Percentiles rank a stretch among this genome's conserved stretches.
phyloP scores from a whole-genome alignment of 2,329 filamentous ascomycete species.

The Scopulariopsis brevicaulis region DNA sequence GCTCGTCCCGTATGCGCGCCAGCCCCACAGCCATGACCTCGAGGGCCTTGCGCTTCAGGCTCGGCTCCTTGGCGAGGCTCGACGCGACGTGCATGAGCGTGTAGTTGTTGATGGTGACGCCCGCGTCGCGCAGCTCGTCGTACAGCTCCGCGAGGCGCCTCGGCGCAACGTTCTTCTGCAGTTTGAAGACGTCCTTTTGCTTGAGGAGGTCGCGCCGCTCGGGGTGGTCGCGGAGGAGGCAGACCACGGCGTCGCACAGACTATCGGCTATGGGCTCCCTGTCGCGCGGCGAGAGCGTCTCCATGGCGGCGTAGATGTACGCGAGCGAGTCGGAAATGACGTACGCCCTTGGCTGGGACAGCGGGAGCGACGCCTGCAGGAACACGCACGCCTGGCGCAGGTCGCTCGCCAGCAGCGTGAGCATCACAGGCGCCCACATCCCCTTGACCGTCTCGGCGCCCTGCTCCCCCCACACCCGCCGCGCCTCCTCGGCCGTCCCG shows the following conservation, averaged over 20 bases:
- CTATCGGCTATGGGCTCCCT: conserved; percentile 6
- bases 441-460: not conserved
- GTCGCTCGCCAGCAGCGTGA: conserved; percentile 1
- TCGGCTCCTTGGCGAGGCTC: conserved; percentile 25
- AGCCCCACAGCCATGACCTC: conserved; percentile 1
- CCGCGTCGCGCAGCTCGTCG: conserved; percentile 15
- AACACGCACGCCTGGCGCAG: conserved; percentile 6
- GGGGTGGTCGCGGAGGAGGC: conserved; percentile 2
- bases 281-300: not conserved
- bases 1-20: not conserved
- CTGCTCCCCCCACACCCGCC: not conserved
- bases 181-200: conserved; percentile 15
- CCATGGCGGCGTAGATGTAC: not conserved
- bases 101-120: conserved; percentile 22
- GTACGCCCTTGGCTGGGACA: not conserved
- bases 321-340: not conserved
- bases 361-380: conserved; percentile 5
- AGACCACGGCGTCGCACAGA: conserved; percentile 13
- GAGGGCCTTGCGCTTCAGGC: not conserved
- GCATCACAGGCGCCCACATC: not conserved
- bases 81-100: conserved; percentile 36
- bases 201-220: conserved; percentile 18
- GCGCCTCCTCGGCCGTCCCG: not conserved
- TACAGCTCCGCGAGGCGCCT: conserved; percentile 23
- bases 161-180: conserved; percentile 11